Percentiles rank a stretch among this genome's conserved stretches.
Evolutionary conservation across 1,284 basidiomycete genomes (phyloP).

Genomic region (Rhizoctonia solani): DNA sequence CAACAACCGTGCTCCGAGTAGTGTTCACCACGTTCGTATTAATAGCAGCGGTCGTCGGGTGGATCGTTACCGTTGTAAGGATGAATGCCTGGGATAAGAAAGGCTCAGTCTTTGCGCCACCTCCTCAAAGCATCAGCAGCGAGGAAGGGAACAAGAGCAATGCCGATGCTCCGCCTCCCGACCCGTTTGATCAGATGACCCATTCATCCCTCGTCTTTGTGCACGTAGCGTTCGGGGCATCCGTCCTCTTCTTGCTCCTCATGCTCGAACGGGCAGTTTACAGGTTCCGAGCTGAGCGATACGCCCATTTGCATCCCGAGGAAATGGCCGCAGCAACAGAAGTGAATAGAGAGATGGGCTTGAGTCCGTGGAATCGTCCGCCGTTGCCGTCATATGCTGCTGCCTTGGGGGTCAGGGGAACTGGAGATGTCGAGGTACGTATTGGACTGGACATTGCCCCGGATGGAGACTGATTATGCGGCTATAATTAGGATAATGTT

Average conservation of each 20-base stretch:
- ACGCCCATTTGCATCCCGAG: conserved; percentile 58
- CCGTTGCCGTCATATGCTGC: conserved; percentile 71
- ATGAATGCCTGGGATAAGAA: conserved; percentile 39
- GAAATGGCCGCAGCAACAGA: conserved; percentile 32
- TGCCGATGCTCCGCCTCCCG: too few species aligned
- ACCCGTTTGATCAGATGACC: conserved; percentile 36
- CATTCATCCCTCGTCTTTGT: conserved; percentile 48
- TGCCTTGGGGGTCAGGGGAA: conserved; percentile 69
- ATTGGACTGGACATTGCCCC: conserved; percentile 44
- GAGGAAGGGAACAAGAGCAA: conserved; percentile 51
- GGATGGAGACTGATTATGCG: background rate
- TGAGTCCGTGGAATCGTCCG: conserved; percentile 71
- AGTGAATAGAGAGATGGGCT: conserved; percentile 49
- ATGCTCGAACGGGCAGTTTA: conserved; percentile 67
- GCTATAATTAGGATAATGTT: conserved; percentile 16
- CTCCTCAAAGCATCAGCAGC: background rate
- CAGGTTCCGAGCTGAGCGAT: conserved; percentile 65
- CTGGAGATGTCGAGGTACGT: conserved; percentile 72
- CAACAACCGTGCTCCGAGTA: conserved; percentile 54
- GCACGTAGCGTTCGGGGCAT: conserved; percentile 44
- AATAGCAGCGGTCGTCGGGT: conserved; percentile 57
- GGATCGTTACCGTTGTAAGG: conserved; percentile 54
- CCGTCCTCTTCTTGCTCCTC: conserved; percentile 52
- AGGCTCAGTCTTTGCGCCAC: conserved; percentile 27
- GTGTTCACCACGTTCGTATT: conserved; percentile 52